Evolutionary conservation across 2,329 filamentous ascomycete species (phyloP).

Genomic region (Dendrostoma leiphaemia): DNA sequence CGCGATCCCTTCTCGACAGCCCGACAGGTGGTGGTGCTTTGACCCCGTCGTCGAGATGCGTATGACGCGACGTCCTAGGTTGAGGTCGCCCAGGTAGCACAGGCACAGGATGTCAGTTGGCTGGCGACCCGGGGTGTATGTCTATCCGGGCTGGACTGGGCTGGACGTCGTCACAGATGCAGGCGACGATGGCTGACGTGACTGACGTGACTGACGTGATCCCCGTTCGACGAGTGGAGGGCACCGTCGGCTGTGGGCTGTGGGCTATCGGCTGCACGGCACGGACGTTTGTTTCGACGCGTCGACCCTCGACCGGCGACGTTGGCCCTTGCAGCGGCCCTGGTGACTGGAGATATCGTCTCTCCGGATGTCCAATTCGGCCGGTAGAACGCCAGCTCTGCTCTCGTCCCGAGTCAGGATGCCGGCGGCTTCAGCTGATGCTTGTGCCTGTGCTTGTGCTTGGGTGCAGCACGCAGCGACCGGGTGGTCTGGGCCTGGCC

Average conservation of each 20-base stretch:
- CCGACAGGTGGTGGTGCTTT: too few species aligned
- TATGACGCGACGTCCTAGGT: neutral
- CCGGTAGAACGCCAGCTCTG: neutral
- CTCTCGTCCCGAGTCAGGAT: neutral
- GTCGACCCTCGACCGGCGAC: neutral
- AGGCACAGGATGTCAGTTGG: too few species aligned
- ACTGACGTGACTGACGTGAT: too few species aligned
- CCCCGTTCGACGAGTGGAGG: too few species aligned
- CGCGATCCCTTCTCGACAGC: too few species aligned
- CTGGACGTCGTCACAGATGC: too few species aligned
- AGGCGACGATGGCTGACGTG: neutral
- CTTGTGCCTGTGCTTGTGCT: neutral
- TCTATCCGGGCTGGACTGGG: too few species aligned
- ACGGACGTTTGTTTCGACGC: slow-evolving; percentile 3
- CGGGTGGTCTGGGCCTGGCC: too few species aligned
- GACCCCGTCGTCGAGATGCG: neutral
- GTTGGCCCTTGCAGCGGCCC: neutral
- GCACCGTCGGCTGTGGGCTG: too few species aligned
- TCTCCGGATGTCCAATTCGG: neutral
- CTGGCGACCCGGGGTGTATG: too few species aligned
- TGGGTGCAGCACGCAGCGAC: too few species aligned
- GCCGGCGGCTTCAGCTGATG: neutral
- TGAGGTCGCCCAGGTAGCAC: neutral
- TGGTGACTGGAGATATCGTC: too few species aligned
- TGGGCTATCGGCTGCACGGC: neutral